Percentiles rank a stretch among this genome's conserved stretches.
Evolutionary conservation across 1,284 basidiomycete species (phyloP).

Genomic region (Ustilago lituana): DNA sequence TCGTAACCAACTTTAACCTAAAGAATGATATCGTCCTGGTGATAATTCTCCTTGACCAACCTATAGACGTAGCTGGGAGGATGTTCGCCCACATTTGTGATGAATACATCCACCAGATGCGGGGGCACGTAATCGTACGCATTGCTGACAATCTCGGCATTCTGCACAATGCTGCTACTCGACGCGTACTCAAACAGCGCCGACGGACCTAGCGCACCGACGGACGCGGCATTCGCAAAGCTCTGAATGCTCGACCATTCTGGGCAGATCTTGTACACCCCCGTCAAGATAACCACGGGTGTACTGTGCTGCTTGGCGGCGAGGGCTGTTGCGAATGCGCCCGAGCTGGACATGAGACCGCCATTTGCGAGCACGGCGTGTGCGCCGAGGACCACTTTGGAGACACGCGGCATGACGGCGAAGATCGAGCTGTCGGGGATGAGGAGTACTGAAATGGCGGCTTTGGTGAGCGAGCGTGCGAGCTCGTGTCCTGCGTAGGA

Average conservation of each 20-base stretch:
- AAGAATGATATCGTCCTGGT: constrained; percentile 52
- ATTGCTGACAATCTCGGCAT: constrained; percentile 88
- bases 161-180: constrained; percentile 74
- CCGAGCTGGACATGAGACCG: constrained; percentile 87
- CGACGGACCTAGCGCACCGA: constrained; percentile 25
- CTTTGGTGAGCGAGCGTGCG: constrained; percentile 75
- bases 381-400: constrained; percentile 92
- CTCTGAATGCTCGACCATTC: constrained; percentile 78
- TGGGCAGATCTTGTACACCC: constrained; percentile 94
- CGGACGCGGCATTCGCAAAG: constrained; percentile 9
- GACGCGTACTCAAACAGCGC: constrained; percentile 70
- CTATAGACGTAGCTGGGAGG: constrained; percentile 66
- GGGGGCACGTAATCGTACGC: constrained; percentile 94
- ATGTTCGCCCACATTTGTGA: constrained; percentile 79
- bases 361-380: constrained; percentile 95
- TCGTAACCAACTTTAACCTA: constrained; percentile 32
- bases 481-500: constrained; percentile 87
- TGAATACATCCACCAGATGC: constrained; percentile 89
- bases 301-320: constrained; percentile 92
- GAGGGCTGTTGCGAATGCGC: constrained; percentile 82
- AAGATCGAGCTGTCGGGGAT: constrained; percentile 95
- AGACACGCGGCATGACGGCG: constrained; percentile 94
- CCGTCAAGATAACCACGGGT: constrained; percentile 91
- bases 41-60: constrained; percentile 66
- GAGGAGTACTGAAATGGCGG: constrained; percentile 90